A percentile compares a stretch with the other conserved stretches of the same genome.
These are phyloP conservation scores for Serendipita sp. DNA, from an alignment of 1,284 basidiomycete genomes.

Conservation along the genomic window DNA sequence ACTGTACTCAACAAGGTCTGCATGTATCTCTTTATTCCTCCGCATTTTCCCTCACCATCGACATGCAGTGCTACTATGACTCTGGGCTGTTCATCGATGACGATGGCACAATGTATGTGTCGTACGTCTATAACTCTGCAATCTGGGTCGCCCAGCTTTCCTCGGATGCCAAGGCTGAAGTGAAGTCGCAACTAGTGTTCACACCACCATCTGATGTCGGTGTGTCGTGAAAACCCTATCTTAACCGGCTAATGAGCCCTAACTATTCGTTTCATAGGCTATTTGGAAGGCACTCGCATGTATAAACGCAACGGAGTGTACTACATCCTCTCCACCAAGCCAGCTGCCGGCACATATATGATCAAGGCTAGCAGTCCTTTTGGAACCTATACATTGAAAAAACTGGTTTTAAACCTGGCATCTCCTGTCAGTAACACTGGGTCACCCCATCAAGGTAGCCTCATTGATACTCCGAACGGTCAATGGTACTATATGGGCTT, in stretches of 20 bases:
- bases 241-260: background rate
- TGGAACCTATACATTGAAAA: conserved; percentile 4
- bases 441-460: conserved; percentile 11
- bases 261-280: background rate
- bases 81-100: conserved; percentile 10
- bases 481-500: conserved; percentile 8
- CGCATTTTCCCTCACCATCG: background rate
- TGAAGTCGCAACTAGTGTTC: conserved; percentile 9
- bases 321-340: conserved; percentile 10
- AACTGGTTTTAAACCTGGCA: background rate
- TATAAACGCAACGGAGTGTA: conserved; percentile 11
- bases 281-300: conserved; percentile 11
- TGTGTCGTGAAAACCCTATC: background rate
- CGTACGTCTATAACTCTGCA: conserved; percentile 8
- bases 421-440: conserved; percentile 4
- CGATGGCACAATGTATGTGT: conserved; percentile 10
- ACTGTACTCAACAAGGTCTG: conserved; percentile 15
- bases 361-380: conserved; percentile 10
- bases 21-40: conserved; percentile 14
- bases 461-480: conserved; percentile 10
- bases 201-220: conserved; percentile 7
- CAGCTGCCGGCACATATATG: conserved; percentile 7
- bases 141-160: conserved; percentile 7
- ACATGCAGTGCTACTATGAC: conserved; percentile 10
- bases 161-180: conserved; percentile 9